Base-by-base conservation (phyloP, 208 protist genomes). In the Chromosphaera perkinsii region DNA sequence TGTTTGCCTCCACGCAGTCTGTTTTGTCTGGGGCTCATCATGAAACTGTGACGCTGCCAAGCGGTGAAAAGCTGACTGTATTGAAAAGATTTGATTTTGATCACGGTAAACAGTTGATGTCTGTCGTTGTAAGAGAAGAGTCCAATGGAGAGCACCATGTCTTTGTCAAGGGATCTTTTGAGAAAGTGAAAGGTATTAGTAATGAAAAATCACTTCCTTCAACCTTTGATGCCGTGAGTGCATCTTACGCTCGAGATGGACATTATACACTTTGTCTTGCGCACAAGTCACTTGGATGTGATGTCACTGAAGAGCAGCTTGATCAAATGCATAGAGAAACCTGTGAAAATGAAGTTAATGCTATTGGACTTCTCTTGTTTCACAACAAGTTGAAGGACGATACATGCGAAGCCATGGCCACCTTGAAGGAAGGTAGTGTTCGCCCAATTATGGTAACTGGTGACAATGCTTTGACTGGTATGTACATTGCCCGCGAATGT, bases 401-500 rank as follows among this genome's bases (percentile, higher is more conserved):
- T 24, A 77, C 84, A 10, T 3, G 37, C 22, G 12, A 24, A 24
- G 58, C 62, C 2, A 76, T 91, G 12, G 24, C 31, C 2, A 10
- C 14, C 3, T 29, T 90, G 1, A 32, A 40, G 1, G 27, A 43
- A 10, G 80, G 81, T 17, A 35, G 55, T 33, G 76, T 90, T 27
- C 63, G 59, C 10, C 52, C 7, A 12, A 40, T 78, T 10, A 97
- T 97, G 86, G 94, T 97, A 65, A 99, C 96, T 2, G 96, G 96
- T 51, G 96, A 99, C 76, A 95, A 93, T 78, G 81, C 87, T 27
- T 85, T 96, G 33, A 99, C 96, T 1, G 95, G 93, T 24, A 90
- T 91, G 59, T 91, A 93, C 27, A 95, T 98, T 22, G 95, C 91
- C 26, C 70, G 79, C 26, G 83, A 95, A 63, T 85, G 81, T 22